Percentiles rank a stretch among this genome's conserved stretches.
phyloP scores from a whole-genome alignment of 177 flowering plant species.

The Vitis hybrid region DNA sequence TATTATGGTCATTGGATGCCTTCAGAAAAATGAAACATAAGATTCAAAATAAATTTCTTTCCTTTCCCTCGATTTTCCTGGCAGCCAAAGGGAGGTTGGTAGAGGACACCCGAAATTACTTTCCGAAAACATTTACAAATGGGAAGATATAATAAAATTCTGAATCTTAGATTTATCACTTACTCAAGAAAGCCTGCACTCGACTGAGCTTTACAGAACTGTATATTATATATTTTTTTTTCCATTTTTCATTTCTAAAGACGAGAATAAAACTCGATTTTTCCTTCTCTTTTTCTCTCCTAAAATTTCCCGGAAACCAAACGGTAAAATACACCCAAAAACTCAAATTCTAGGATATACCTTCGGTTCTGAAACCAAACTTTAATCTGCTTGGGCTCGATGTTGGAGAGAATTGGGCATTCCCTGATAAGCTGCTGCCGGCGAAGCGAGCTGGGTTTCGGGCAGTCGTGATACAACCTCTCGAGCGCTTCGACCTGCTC shows the following conservation, averaged over 20 bases:
- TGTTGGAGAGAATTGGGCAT: conserved; percentile 45
- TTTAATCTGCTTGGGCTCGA: conserved; percentile 53
- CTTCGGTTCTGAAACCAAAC: conserved; percentile 54
- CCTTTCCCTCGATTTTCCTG: background rate
- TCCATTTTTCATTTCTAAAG: too few relatives aligned
- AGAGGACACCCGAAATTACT: too few relatives aligned
- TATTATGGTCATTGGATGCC: too few relatives aligned
- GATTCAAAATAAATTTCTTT: background rate
- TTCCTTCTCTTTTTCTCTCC: background rate
- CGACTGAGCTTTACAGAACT: too few relatives aligned
- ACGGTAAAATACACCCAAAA: background rate
- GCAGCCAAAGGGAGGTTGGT: background rate
- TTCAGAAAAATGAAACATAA: background rate
- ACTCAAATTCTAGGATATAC: conserved; percentile 15
- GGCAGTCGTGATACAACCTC: conserved; percentile 47
- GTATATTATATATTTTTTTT: too few relatives aligned
- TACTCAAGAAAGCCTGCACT: too few relatives aligned
- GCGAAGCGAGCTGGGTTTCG: conserved; percentile 46
- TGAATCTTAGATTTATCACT: too few relatives aligned
- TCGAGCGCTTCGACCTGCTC: conserved; percentile 56
- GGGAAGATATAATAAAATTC: too few relatives aligned
- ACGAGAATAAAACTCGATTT: too few relatives aligned
- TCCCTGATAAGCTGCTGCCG: conserved; percentile 50
- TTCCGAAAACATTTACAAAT: too few relatives aligned
- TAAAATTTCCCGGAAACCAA: background rate